Conservation (phyloP, 2,329 filamentous ascomycete genomes). For the Talaromyces rugulosus region DNA sequence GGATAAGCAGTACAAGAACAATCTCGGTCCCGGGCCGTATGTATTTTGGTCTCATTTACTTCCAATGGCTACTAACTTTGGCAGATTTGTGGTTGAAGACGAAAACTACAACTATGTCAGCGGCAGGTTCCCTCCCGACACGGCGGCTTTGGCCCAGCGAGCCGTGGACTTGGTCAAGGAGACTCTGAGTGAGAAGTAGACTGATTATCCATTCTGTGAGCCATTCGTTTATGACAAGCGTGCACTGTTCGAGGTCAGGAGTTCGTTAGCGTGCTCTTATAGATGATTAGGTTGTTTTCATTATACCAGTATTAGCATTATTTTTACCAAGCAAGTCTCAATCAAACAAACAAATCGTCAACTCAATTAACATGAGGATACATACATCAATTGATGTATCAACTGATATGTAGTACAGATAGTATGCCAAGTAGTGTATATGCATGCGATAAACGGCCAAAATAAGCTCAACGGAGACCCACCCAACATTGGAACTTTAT, state of each 20-base stretch:
- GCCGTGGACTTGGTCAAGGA: constrained; percentile 39
- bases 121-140: constrained; percentile 14
- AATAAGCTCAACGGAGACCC: neutral
- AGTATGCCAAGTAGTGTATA: neutral
- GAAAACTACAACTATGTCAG: constrained; percentile 39
- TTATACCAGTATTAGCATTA: neutral
- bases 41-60: neutral
- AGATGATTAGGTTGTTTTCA: neutral
- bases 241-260: neutral
- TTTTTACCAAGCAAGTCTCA: too few species aligned
- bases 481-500: neutral
- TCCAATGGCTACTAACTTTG: neutral
- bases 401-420: too few species aligned
- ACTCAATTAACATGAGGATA: neutral
- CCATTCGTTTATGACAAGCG: neutral
- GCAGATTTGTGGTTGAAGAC: constrained; percentile 13
- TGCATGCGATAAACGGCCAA: neutral
- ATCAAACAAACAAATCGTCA: too few species aligned
- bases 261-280: neutral
- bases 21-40: constrained; percentile 9
- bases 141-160: constrained; percentile 39
- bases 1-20: constrained; percentile 30
- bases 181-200: neutral
- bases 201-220: neutral
- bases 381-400: too few species aligned